Percentiles rank a stretch among this genome's conserved stretches.
Conservation (phyloP, 1,284 basidiomycete genomes). For the Inonotus obliquus region DNA sequence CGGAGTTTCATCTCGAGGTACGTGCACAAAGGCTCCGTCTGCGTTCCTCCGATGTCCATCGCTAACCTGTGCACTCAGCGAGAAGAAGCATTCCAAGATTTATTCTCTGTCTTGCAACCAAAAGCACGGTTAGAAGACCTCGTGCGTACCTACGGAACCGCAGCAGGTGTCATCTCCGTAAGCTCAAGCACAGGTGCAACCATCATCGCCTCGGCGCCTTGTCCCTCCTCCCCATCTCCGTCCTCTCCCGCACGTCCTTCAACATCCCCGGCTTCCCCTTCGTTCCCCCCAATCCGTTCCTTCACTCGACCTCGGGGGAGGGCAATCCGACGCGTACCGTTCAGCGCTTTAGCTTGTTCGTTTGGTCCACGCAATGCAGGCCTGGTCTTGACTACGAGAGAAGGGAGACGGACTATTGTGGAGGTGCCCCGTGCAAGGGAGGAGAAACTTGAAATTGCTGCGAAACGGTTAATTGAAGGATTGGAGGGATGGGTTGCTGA, state of each 20-base stretch:
- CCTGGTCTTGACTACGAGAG: constrained; percentile 40
- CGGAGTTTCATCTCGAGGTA: constrained; percentile 59
- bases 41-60: not conserved
- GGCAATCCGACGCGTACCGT: constrained; percentile 39
- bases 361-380: constrained; percentile 57
- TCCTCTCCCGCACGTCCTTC: constrained; percentile 17
- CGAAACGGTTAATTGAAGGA: constrained; percentile 19
- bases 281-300: not conserved
- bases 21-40: not conserved
- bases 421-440: constrained; percentile 42
- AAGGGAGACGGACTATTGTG: constrained; percentile 50
- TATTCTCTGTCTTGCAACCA: constrained; percentile 73
- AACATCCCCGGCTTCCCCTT: not conserved
- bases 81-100: constrained; percentile 66
- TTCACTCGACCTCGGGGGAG: not conserved
- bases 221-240: constrained; percentile 8
- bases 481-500: constrained; percentile 13
- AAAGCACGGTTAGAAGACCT: constrained; percentile 68
- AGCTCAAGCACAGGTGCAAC: constrained; percentile 15
- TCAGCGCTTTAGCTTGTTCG: constrained; percentile 47
- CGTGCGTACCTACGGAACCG: constrained; percentile 52
- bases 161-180: constrained; percentile 47
- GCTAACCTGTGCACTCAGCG: constrained; percentile 26
- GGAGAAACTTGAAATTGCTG: constrained; percentile 26
- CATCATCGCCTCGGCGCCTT: constrained; percentile 6